These are phyloP conservation scores for Nemophila menziesii DNA, from an alignment of 257 asterid genomes.

Conservation along the genomic window DNA sequence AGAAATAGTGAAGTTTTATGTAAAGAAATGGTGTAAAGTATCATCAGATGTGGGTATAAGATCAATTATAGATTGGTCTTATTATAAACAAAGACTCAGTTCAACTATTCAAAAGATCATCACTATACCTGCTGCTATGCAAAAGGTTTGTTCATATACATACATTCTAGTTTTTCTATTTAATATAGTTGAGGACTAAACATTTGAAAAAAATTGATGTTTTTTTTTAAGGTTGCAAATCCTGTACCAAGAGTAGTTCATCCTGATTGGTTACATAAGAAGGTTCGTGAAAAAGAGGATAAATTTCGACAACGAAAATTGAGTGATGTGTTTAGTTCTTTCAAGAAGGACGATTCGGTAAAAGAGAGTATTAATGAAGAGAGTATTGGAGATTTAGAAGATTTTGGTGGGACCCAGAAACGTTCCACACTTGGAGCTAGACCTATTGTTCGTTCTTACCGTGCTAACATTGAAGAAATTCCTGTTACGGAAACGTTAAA, in stretches of 20 bases:
- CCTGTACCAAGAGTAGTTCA: slow-evolving; percentile 99
- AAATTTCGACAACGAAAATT: slow-evolving; percentile 85
- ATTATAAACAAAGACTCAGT: slow-evolving; percentile 89
- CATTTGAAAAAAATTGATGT: slow-evolving; percentile 13
- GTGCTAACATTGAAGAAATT: slow-evolving; percentile 28
- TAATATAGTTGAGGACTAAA: background rate
- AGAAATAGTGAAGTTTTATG: slow-evolving; percentile 78
- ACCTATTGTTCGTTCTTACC: slow-evolving; percentile 57
- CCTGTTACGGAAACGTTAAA: slow-evolving; percentile 21
- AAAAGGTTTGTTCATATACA: slow-evolving; percentile 66
- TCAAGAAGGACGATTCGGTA: slow-evolving; percentile 29
- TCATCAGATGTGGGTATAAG: slow-evolving; percentile 90
- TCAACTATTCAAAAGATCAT: slow-evolving; percentile 88
- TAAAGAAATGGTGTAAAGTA: slow-evolving; percentile 95
- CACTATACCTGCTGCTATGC: slow-evolving; percentile 99
- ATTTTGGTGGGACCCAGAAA: slow-evolving; percentile 43
- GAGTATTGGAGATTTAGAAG: slow-evolving; percentile 66
- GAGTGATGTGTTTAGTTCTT: slow-evolving; percentile 65
- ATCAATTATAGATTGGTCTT: slow-evolving; percentile 95
- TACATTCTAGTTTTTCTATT: slow-evolving; percentile 4
- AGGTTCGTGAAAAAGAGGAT: slow-evolving; percentile 95
- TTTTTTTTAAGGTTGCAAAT: slow-evolving; percentile 65
- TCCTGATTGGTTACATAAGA: slow-evolving; percentile 99
- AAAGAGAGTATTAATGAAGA: slow-evolving; percentile 25
- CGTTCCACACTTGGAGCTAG: slow-evolving; percentile 34